Evolutionary conservation across 805 yeast species (phyloP).

Genomic region (Myxozyma geophila): DNA sequence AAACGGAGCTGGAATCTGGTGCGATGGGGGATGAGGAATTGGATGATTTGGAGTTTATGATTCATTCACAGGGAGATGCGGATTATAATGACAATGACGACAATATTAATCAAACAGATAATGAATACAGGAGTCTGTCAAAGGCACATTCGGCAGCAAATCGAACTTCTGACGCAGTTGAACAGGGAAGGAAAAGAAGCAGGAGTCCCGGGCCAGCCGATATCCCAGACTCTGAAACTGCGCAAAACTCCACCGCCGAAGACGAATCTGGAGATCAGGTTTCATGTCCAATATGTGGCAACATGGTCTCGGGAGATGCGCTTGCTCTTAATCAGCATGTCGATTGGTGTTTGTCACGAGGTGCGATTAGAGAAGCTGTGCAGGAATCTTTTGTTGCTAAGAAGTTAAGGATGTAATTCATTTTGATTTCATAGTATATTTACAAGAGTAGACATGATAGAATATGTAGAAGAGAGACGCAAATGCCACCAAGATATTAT

Average conservation of each 20-base stretch:
- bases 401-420: background rate
- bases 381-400: conserved; percentile 21
- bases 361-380: conserved; percentile 35
- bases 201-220: background rate
- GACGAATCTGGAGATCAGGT: background rate
- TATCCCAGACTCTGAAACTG: background rate
- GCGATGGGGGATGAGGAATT: background rate
- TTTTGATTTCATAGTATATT: background rate
- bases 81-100: background rate
- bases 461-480: background rate
- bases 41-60: conserved; percentile 8
- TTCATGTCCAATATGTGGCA: conserved; percentile 38
- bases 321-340: conserved; percentile 35
- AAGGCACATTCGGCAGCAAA: conserved; percentile 15
- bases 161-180: background rate
- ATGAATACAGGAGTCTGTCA: conserved; percentile 4
- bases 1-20: background rate
- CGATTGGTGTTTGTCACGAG: conserved; percentile 39
- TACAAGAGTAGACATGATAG: background rate
- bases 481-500: background rate
- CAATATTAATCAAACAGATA: too few relatives aligned
- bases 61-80: conserved; percentile 9
- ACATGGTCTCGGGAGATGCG: conserved; percentile 19
- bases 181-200: background rate
- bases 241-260: too few relatives aligned